phyloP scores from a whole-genome alignment of 805 yeast genomes.

The Cyberlindnera mycetangii region DNA sequence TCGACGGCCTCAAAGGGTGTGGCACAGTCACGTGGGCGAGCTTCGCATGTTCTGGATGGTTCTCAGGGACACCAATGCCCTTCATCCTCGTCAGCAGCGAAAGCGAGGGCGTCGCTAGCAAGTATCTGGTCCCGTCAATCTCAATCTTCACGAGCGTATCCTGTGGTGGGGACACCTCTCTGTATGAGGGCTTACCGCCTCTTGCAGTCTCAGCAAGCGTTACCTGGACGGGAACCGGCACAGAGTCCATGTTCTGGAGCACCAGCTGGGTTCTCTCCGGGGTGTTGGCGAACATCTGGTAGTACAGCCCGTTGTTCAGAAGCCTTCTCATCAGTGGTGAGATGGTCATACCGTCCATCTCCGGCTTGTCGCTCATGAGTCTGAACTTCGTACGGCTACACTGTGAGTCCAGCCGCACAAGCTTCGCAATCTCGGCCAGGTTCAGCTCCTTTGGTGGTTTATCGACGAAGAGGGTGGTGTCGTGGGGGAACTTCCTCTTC shows the following conservation, averaged over 20 bases:
- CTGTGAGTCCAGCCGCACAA: constrained; percentile 14
- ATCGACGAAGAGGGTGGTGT: constrained; percentile 13
- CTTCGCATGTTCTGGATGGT: constrained; percentile 12
- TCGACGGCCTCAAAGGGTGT: constrained; percentile 7
- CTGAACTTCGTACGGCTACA: constrained; percentile 15
- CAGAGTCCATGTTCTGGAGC: background rate
- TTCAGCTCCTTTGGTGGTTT: constrained; percentile 19
- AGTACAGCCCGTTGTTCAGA: constrained; percentile 21
- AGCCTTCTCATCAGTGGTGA: constrained; percentile 18
- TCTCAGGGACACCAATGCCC: constrained; percentile 19
- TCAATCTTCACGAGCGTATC: constrained; percentile 8
- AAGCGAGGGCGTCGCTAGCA: constrained; percentile 15
- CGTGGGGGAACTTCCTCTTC: background rate
- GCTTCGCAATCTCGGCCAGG: constrained; percentile 15
- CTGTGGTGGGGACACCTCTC: background rate
- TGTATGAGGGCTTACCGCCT: background rate
- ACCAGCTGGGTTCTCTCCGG: constrained; percentile 7
- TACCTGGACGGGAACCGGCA: background rate
- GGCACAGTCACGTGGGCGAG: background rate
- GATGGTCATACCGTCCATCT: constrained; percentile 7
- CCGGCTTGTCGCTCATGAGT: constrained; percentile 12
- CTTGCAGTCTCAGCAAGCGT: constrained; percentile 1
- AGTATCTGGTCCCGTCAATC: constrained; percentile 6
- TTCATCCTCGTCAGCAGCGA: constrained; percentile 16
- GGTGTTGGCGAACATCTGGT: constrained; percentile 19